Base-by-base conservation (phyloP, 2,329 filamentous ascomycete genomes). In the Cladosporium sp. region DNA sequence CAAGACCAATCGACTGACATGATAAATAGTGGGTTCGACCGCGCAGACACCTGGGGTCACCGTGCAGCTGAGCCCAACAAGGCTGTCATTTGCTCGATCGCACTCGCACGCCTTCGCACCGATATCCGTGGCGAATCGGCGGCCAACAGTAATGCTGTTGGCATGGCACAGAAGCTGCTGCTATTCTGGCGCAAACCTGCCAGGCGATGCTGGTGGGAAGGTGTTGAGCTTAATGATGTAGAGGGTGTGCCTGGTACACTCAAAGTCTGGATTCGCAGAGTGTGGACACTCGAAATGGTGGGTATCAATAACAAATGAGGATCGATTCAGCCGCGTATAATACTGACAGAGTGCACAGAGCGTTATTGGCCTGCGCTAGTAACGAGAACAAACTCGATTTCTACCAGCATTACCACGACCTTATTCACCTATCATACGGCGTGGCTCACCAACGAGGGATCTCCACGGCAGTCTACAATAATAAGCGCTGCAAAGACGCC, bases 151-250 rank as follows among this genome's bases (percentile, higher is more conserved):
- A 86, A 84, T 71, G 89, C 91, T 0, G 91, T 97, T 17, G 93
- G 93, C 53, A 99, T 99, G 94, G 94, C 94, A 12, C 94, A 99
- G 74, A 99, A 99, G 77, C 83, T 99, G 47, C 81, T 99, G 13
- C 82, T 99, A 3, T 99, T 99, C 79, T 99, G 94, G 94, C 85
- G 94, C 64, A 99, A 99, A 76, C 94, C 94, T 15, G 94, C 94
- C 13, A 81, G 94, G 60, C 84, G 94, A 72, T 99, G 94, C 79
- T 99, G 94, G 94, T 99, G 94, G 94, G 94, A 99, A 73, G 94
- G 94, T 22, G 89, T 99, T 36, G 92, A 97, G 73, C 80, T 99
- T 44, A 85, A 94, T 17, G 82, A 90, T 63, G 89, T 99, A 12
- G 91, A 95, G 51, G 94, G 94, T 13, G 88, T 97, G 7, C 85